Conservation (phyloP, 305 asterid species). For the Andrographis paniculata region DNA sequence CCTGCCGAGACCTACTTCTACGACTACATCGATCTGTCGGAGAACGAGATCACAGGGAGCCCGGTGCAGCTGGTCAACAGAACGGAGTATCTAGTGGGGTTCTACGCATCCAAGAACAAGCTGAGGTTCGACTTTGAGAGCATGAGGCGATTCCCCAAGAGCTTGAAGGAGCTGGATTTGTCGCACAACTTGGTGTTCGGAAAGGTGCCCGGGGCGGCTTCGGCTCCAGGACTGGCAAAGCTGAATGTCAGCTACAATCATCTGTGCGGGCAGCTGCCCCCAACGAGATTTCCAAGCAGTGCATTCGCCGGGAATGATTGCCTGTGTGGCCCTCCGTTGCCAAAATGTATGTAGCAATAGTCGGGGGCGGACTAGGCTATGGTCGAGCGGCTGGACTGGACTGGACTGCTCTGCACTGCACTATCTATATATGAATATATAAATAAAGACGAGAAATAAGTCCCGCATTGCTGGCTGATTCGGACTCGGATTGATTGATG, state of each 20-base stretch:
- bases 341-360: conserved; percentile 62
- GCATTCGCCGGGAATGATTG: conserved; percentile 64
- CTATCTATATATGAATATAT: too few species aligned
- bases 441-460: too few species aligned
- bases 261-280: conserved; percentile 71
- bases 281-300: conserved; percentile 46
- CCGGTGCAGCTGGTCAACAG: conserved; percentile 54
- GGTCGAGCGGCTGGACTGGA: too few species aligned
- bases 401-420: too few species aligned
- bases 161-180: conserved; percentile 53
- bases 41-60: conserved; percentile 70
- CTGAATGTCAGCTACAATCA: conserved; percentile 69
- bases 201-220: conserved; percentile 48
- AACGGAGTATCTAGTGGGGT: conserved; percentile 56
- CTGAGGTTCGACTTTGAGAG: conserved; percentile 56
- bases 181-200: conserved; percentile 57
- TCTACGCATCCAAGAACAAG: conserved; percentile 55
- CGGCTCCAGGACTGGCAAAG: conserved; percentile 33
- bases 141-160: conserved; percentile 31
- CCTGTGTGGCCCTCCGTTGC: conserved; percentile 71
- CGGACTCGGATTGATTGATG: too few species aligned
- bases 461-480: too few species aligned
- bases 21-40: conserved; percentile 72
- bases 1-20: conserved; percentile 58
- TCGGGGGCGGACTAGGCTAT: too few species aligned